A percentile compares a stretch with the other conserved stretches of the same genome.
These are phyloP conservation scores for Beauveria sp. DNA, from an alignment of 2,329 filamentous ascomycete species.

Conservation along the genomic window DNA sequence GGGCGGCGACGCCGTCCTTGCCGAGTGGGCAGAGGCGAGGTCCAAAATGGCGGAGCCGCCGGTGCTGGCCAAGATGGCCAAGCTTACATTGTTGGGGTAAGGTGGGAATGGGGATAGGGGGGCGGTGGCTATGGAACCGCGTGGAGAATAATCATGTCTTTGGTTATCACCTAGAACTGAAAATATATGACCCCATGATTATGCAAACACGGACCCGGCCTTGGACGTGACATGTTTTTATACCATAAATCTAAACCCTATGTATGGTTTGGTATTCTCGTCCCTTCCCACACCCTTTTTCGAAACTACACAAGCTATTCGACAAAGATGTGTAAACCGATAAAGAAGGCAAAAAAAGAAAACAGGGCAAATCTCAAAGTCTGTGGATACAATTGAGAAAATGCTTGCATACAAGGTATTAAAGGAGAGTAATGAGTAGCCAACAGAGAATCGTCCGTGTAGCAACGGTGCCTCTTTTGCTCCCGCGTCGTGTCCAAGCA, in stretches of 20 bases:
- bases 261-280: too few species aligned
- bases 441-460: too few species aligned
- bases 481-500: background rate
- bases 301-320: too few species aligned
- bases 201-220: background rate
- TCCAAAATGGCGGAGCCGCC: slow-evolving; percentile 40
- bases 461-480: background rate
- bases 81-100: slow-evolving; percentile 42
- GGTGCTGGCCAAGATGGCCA: slow-evolving; percentile 40
- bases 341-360: too few species aligned
- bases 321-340: too few species aligned
- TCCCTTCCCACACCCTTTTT: too few species aligned
- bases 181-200: background rate
- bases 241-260: too few species aligned
- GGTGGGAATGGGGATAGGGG: slow-evolving; percentile 1
- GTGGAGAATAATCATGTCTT: too few species aligned
- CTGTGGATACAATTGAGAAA: too few species aligned
- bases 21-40: slow-evolving; percentile 40
- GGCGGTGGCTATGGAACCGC: too few species aligned
- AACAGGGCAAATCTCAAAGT: too few species aligned
- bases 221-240: too few species aligned
- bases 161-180: background rate
- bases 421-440: background rate
- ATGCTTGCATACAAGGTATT: background rate
- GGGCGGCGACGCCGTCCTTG: slow-evolving; percentile 46